Evolutionary conservation across 257 asterid genomes (phyloP).

Genomic region (Rubia yunnanensis): DNA sequence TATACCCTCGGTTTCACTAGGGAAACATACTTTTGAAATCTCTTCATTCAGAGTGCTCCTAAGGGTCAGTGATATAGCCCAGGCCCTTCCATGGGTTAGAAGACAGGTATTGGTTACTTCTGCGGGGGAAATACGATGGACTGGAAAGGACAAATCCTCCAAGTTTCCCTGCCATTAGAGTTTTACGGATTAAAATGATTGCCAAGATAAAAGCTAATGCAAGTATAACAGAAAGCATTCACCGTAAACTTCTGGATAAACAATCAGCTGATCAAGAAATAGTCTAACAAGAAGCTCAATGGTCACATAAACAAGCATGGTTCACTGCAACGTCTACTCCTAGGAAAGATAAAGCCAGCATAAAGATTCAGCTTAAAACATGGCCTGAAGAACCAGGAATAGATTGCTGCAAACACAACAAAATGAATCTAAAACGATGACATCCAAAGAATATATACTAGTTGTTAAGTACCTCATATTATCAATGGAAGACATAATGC

Average conservation of each 20-base stretch:
- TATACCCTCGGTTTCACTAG: slow-evolving; percentile 33
- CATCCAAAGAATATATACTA: background rate
- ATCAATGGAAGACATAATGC: background rate
- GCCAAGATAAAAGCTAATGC: background rate
- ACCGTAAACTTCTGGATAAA: background rate
- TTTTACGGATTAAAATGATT: background rate
- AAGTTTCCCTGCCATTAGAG: slow-evolving; percentile 44
- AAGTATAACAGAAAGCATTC: background rate
- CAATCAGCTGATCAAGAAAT: background rate
- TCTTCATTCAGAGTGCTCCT: slow-evolving; percentile 54
- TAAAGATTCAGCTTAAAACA: background rate
- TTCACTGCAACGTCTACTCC: background rate
- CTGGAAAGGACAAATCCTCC: slow-evolving; percentile 44
- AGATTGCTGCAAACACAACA: background rate
- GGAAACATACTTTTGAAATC: slow-evolving; percentile 57
- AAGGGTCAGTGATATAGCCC: slow-evolving; percentile 83
- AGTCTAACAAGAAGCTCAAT: background rate
- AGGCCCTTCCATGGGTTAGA: slow-evolving; percentile 72
- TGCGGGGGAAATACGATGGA: slow-evolving; percentile 27
- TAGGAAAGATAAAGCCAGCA: background rate
- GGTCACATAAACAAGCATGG: background rate
- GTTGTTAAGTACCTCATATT: background rate
- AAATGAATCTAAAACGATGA: background rate
- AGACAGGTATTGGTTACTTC: slow-evolving; percentile 31
- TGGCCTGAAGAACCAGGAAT: background rate